Evolutionary conservation across 192 early-diverging fungal genomes (phyloP).

Genomic region (Mortierella hygrophila): DNA sequence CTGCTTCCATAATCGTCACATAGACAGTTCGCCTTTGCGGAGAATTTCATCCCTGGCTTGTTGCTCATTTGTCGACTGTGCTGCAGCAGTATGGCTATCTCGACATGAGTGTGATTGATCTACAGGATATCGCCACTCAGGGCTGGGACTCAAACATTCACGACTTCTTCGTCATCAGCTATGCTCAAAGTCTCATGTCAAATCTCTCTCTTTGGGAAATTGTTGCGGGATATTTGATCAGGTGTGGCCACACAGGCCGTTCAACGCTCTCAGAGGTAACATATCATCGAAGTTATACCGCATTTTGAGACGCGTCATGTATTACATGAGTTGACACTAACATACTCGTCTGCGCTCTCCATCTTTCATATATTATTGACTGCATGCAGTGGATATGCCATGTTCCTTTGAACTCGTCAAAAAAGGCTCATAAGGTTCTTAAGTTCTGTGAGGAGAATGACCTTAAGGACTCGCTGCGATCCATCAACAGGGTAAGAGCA

Average conservation of each 20-base stretch:
- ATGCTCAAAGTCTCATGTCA: slow-evolving; percentile 52
- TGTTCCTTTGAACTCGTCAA: slow-evolving; percentile 65
- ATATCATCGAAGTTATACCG: neutral
- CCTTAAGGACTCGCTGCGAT: slow-evolving; percentile 44
- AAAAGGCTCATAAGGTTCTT: slow-evolving; percentile 66
- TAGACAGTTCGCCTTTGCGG: slow-evolving; percentile 46
- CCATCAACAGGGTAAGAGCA: slow-evolving; percentile 59
- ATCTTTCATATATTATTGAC: neutral
- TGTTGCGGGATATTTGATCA: slow-evolving; percentile 37
- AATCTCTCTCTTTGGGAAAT: slow-evolving; percentile 48
- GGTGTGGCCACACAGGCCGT: slow-evolving; percentile 34
- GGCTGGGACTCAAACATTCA: slow-evolving; percentile 46
- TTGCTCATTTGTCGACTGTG: slow-evolving; percentile 70
- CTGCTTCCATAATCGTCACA: neutral
- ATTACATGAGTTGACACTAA: slow-evolving; percentile 5
- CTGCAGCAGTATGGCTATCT: slow-evolving; percentile 54
- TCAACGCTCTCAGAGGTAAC: slow-evolving; percentile 40
- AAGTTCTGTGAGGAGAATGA: slow-evolving; percentile 60
- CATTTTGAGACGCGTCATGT: neutral
- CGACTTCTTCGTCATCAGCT: slow-evolving; percentile 58
- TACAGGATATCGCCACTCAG: slow-evolving; percentile 26
- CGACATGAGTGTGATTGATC: slow-evolving; percentile 60
- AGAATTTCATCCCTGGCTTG: slow-evolving; percentile 66
- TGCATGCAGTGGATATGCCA: slow-evolving; percentile 62
- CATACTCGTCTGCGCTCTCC: neutral